Evolutionary conservation across 1,139 yeast genomes (phyloP).

Genomic region (Casaregolazyma lundiana): DNA sequence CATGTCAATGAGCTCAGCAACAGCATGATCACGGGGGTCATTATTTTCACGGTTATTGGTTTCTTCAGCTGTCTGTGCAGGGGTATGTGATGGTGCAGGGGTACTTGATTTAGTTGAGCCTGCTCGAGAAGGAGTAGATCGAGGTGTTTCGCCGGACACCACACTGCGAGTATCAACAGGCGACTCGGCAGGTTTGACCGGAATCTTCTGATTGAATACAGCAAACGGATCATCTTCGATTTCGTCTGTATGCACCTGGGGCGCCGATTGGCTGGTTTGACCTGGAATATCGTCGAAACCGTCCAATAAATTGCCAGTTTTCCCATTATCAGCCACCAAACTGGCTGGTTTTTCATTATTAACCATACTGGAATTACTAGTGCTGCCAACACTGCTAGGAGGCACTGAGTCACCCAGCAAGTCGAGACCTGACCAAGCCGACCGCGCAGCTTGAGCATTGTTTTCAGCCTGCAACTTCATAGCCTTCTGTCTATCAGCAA

Average conservation of each 20-base stretch:
- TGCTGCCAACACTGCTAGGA: neutral
- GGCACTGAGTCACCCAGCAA: conserved; percentile 4
- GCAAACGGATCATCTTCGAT: conserved; percentile 32
- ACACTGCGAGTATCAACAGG: too few species aligned
- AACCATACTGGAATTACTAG: conserved; percentile 1
- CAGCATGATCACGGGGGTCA: conserved; percentile 44
- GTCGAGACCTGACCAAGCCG: conserved; percentile 10
- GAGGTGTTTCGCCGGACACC: neutral
- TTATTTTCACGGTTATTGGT: conserved; percentile 9
- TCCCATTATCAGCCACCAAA: too few species aligned
- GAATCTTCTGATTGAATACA: conserved; percentile 30
- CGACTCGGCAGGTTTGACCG: neutral
- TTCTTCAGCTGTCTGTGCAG: neutral
- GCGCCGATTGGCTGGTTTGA: neutral
- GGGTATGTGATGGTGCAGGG: neutral
- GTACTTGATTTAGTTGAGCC: neutral
- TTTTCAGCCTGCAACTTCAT: conserved; percentile 12
- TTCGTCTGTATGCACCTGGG: conserved; percentile 5
- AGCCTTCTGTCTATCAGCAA: conserved; percentile 26
- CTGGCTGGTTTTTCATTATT: too few species aligned
- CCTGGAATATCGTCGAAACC: conserved; percentile 7
- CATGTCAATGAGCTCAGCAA: conserved; percentile 74
- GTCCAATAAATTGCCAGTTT: conserved; percentile 8
- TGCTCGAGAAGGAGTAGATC: conserved; percentile 3
- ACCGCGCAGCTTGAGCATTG: neutral